Base-by-base conservation (phyloP, 2,329 filamentous ascomycete species). In the Clarireedia paspali region DNA sequence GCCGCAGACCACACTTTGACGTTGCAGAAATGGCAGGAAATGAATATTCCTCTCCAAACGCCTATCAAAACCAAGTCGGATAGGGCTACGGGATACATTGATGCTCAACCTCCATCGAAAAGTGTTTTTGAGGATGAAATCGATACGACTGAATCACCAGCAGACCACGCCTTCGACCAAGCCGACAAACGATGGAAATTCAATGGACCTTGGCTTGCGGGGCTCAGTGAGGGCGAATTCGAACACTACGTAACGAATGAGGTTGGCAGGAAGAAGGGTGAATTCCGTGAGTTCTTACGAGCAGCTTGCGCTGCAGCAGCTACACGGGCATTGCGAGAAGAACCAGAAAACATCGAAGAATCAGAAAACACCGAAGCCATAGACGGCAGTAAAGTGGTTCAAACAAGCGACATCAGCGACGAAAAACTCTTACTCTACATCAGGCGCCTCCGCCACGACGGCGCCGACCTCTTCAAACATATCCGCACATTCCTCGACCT, bases 21-120 rank as follows among this genome's bases (percentile, higher is more conserved):
- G 6, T 75, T 95, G 55, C 77, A 84, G 68, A 97, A 96, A 75
- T 96, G 87, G 75, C 87, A 90, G 69, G 89, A 95, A 70, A 77
- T 96, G 69, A 79, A 82, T 57, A 73, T 96, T 53, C 83, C 89
- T 5, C 74, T 96, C 58, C 80, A 84, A 17, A 75, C 82, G 1
- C 79, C 79, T 30, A 30, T 10, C 20, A 0, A 20, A 38, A 45
- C 15, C 12, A 4, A 36, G 24, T 45, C 17, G 14, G 9, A 26
- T 5, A 24, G 44, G 23, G 44, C 6, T 15, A 24, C 44, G 17
- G 44, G 44, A 26, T 4, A 12, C 17, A 14, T 17, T 20, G 23
- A 47, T 52, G 14, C 39, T 34, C 17, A 40, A 39, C 27, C 10
- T 17, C n/a, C 34, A 44, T 55, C 63, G 63, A 75, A 70, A 62